Percentiles rank a stretch among this genome's conserved stretches.
phyloP scores from a whole-genome alignment of 2,329 filamentous ascomycete genomes.

The Apiospora hydei region DNA sequence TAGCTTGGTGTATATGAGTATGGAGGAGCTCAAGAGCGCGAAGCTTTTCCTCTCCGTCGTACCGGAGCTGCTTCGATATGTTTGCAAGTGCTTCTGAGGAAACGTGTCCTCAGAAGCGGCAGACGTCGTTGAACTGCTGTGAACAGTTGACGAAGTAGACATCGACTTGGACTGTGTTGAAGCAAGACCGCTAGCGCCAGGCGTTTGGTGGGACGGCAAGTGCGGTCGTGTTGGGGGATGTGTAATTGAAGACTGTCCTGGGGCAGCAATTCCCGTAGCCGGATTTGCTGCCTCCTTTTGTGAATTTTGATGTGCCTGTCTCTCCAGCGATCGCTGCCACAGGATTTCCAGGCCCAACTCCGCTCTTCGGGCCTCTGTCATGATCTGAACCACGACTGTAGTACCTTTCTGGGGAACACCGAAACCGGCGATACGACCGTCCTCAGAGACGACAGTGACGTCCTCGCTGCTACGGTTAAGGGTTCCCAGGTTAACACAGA shows the following conservation, averaged over 20 bases:
- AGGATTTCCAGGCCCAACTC: constrained; percentile 62
- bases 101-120: not conserved
- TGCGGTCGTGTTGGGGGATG: constrained; percentile 16
- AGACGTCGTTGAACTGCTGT: not conserved
- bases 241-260: constrained; percentile 4
- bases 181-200: constrained; percentile 8
- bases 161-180: constrained; percentile 10
- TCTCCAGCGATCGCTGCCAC: constrained; percentile 51
- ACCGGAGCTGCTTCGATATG: constrained; percentile 13
- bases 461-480: constrained; percentile 64
- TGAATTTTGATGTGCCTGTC: constrained; percentile 20
- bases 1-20: constrained; percentile 33
- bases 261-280: not conserved
- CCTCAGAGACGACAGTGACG: constrained; percentile 52
- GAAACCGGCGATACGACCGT: constrained; percentile 77
- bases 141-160: not conserved
- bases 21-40: constrained; percentile 37
- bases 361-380: constrained; percentile 60
- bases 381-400: constrained; percentile 64
- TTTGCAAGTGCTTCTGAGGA: not conserved
- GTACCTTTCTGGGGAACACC: constrained; percentile 60
- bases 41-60: constrained; percentile 36
- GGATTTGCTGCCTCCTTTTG: constrained; percentile 19
- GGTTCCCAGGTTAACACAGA: constrained; percentile 88
- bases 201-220: constrained; percentile 23